Evolutionary conservation across 2,329 filamentous ascomycete species (phyloP).

Genomic region (Aspergillus sp.): DNA sequence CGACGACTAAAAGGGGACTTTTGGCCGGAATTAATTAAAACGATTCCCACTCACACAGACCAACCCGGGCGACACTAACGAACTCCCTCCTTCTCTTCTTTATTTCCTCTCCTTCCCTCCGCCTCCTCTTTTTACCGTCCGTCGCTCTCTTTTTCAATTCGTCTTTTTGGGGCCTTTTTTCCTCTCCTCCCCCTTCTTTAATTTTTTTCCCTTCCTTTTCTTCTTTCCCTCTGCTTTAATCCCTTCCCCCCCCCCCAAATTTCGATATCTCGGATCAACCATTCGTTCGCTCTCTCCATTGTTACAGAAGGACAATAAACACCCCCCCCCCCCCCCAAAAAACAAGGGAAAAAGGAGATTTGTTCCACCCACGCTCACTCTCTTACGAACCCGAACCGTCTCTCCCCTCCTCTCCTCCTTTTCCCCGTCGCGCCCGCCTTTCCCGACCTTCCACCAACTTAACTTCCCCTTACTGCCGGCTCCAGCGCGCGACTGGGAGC

Average conservation of each 20-base stretch:
- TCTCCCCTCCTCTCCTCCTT: conserved; percentile 33
- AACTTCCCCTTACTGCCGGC: not conserved
- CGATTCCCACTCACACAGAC: not conserved
- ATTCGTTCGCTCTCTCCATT: not conserved
- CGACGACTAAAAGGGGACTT: not conserved
- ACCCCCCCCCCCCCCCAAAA: too few species aligned
- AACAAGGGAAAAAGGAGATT: not conserved
- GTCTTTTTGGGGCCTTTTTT: not conserved
- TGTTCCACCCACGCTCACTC: not conserved
- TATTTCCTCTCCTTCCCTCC: not conserved
- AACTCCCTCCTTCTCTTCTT: not conserved
- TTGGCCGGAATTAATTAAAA: not conserved
- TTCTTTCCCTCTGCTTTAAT: not conserved
- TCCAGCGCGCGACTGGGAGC: not conserved
- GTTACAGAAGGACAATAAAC: too few species aligned
- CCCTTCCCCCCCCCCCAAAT: too few species aligned
- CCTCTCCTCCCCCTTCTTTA: not conserved
- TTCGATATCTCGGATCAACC: not conserved
- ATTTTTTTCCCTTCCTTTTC: not conserved
- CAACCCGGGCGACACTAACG: not conserved
- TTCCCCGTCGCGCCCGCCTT: conserved; percentile 52
- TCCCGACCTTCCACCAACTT: not conserved
- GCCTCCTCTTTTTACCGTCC: not conserved
- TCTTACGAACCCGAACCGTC: not conserved
- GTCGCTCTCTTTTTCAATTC: not conserved